Evolutionary conservation across 2,329 filamentous ascomycete species (phyloP).

Genomic region (Coleophoma crateriformis): DNA sequence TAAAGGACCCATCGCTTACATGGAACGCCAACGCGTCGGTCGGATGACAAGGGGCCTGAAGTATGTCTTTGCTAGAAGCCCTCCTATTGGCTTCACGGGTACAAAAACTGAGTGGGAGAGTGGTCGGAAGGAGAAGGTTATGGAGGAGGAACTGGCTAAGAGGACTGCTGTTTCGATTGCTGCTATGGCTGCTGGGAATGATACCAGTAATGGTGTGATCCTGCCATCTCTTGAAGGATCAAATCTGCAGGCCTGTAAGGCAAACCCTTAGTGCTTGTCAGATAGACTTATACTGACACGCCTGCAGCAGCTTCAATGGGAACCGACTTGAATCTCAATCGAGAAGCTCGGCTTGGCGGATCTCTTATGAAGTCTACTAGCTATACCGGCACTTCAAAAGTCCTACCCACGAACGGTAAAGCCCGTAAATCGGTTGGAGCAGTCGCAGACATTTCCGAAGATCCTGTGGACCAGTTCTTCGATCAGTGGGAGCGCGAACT

Average conservation of each 20-base stretch:
- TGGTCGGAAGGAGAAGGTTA: conserved; percentile 8
- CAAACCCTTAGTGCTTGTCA: neutral
- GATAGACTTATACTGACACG: neutral
- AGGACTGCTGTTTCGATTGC: neutral
- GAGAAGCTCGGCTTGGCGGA: too few species aligned
- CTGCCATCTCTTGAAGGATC: neutral
- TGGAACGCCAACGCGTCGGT: conserved; percentile 15
- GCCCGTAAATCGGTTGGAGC: neutral
- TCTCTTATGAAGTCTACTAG: neutral
- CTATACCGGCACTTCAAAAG: neutral
- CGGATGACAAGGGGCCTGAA: conserved; percentile 23
- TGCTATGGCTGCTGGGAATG: neutral
- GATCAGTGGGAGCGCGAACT: neutral
- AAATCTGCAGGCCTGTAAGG: neutral
- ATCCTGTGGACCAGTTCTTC: neutral
- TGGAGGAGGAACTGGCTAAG: neutral
- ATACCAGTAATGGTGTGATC: too few species aligned
- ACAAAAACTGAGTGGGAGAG: conserved; percentile 17
- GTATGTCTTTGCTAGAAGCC: conserved; percentile 18
- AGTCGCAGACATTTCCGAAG: neutral
- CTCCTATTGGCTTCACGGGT: conserved; percentile 16
- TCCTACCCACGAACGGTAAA: neutral
- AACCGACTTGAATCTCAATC: too few species aligned
- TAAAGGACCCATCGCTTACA: conserved; percentile 8
- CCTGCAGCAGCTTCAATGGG: too few species aligned